Evolutionary conservation across 495 filamentous ascomycete species (phyloP), one percentile per base, ranked within the genome.

Genomic region (Cairneyella variabilis): DNA sequence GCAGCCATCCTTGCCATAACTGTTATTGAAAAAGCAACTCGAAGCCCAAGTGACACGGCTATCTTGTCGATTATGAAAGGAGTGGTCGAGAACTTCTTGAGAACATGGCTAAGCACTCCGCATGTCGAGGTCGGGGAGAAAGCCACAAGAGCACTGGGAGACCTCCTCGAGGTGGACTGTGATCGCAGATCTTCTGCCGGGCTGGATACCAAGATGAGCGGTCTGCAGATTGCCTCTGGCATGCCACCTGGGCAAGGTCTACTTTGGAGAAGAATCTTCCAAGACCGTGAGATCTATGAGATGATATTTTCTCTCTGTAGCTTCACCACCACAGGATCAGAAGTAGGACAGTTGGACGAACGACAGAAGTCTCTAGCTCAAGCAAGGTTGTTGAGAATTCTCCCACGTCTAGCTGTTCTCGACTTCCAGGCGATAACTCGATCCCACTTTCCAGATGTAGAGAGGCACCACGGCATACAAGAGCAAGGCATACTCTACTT

Each of bases 361-460:
- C 76, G 76, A 36, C 81, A 92, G 43, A 82, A 82, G 54, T 86
- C 89, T 0, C 69, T 95, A 18, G 85, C 89, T 1, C 90, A 96
- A 67, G 88, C 84, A 30, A 75, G 91, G 51, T 54, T 95, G 36
- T 69, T 95, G 57, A 78, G 83, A 10, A 71, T 91, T 54, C 66
- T 95, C 2, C 81, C 84, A 1, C 79, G 83, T 12, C 76, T 89
- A 3, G 86, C 84, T 3, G 66, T 69, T 2, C 56, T 90, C 45
- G 81, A 88, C 62, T 83, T 89, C 72, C 68, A 72, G 12, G 70
- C 78, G 10, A 73, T 93, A 32, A 74, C 76, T 8, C 69, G 62
- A 14, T 76, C 85, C 0, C 76, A 85, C 18, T 68, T 85, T 21
- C 57, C 79, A 0, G 82, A 85, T 0, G 61, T 91, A 1, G 83